phyloP scores from a whole-genome alignment of 2,329 filamentous ascomycete genomes.

The Lasiodiplodia citricola region DNA sequence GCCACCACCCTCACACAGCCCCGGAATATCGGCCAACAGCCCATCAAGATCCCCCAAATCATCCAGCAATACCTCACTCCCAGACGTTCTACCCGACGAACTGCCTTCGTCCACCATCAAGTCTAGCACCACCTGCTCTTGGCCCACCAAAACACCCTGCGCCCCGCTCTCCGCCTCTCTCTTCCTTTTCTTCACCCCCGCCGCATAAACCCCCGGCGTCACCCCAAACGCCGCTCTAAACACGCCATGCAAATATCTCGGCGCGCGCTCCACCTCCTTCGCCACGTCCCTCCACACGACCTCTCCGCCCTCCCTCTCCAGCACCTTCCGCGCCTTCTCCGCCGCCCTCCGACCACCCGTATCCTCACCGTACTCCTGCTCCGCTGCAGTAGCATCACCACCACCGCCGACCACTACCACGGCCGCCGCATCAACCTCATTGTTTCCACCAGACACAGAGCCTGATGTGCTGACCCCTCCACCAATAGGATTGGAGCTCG shows the following conservation, averaged over 20 bases:
- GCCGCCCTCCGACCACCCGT: slow-evolving; percentile 36
- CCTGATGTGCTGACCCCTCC: no score
- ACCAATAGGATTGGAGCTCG: no score
- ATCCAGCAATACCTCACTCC: background rate
- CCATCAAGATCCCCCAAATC: background rate
- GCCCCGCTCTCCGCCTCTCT: background rate
- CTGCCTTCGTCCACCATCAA: background rate
- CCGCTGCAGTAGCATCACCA: background rate
- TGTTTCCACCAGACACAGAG: no score
- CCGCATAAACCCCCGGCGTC: slow-evolving; percentile 55
- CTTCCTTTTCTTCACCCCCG: background rate
- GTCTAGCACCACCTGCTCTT: background rate
- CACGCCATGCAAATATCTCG: slow-evolving; percentile 64
- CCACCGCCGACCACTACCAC: slow-evolving; percentile 36
- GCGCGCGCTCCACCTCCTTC: slow-evolving; percentile 57
- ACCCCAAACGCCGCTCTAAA: slow-evolving; percentile 62
- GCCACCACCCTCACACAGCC: background rate
- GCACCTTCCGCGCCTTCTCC: slow-evolving; percentile 39
- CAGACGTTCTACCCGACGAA: background rate
- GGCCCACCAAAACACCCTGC: background rate
- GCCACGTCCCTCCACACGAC: slow-evolving; percentile 56
- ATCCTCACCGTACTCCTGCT: slow-evolving; percentile 46
- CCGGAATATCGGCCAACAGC: background rate
- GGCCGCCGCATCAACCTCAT: no score
- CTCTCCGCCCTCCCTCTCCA: slow-evolving; percentile 31